These are phyloP conservation scores for Paspalum notatum DNA, from an alignment of 176 grass and related monocot genomes.

Conservation along the genomic window DNA sequence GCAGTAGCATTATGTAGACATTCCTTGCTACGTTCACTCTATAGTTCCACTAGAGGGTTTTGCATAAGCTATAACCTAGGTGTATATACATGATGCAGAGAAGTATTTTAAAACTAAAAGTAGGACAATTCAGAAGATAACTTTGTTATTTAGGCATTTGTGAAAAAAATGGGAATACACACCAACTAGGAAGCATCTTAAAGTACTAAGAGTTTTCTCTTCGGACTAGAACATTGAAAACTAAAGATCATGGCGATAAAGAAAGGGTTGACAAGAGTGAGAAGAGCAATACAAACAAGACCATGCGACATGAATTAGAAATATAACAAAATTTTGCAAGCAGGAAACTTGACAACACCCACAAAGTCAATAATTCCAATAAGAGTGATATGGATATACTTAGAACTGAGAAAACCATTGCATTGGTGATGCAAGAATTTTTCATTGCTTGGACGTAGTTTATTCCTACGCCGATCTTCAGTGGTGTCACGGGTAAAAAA, in stretches of 20 bases:
- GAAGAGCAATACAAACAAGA: neutral
- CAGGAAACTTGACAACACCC: neutral
- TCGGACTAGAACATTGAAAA: neutral
- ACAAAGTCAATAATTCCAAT: neutral
- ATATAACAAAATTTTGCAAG: too few relatives aligned
- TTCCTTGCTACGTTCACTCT: neutral
- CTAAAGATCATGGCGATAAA: neutral
- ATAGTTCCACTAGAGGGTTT: neutral
- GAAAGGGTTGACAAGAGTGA: neutral
- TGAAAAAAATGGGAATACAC: neutral
- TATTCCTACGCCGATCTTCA: neutral
- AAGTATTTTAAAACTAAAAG: neutral
- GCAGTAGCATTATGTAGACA: neutral
- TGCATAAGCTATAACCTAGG: neutral
- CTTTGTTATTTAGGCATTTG: neutral
- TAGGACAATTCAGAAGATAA: neutral
- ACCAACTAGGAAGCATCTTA: neutral
- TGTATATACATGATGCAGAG: neutral
- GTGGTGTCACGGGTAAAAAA: neutral
- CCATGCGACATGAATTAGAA: neutral
- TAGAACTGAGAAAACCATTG: neutral
- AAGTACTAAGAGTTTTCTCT: neutral
- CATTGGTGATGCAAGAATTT: neutral
- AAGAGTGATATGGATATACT: neutral
- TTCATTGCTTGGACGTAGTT: neutral